Evolutionary conservation across 148 eudicot species (phyloP).

Genomic region (Chenopodium suecicum): DNA sequence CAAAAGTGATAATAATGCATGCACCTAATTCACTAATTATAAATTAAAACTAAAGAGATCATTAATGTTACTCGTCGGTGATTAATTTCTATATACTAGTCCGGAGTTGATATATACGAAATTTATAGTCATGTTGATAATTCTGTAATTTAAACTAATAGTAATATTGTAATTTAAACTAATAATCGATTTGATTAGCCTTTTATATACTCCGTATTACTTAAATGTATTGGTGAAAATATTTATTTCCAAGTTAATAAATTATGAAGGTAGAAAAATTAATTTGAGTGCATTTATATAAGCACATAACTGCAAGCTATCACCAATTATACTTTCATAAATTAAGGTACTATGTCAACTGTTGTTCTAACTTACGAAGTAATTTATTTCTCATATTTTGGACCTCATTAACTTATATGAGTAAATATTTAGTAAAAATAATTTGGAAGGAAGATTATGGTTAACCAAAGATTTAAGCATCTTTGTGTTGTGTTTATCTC

Average conservation of each 20-base stretch:
- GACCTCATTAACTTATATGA: background rate
- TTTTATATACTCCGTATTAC: no score
- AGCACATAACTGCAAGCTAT: background rate
- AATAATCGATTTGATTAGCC: no score
- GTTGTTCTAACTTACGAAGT: background rate
- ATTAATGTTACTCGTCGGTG: background rate
- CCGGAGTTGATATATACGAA: no score
- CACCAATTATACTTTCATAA: no score
- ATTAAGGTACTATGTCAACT: no score
- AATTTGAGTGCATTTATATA: background rate
- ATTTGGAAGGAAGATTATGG: background rate
- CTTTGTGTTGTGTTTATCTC: background rate
- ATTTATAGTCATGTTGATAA: no score
- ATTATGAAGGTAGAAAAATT: background rate
- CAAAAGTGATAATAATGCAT: background rate
- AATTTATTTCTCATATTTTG: background rate
- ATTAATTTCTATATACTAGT: no score
- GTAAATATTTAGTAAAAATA: no score
- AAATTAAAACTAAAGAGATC: background rate
- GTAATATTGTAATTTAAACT: no score
- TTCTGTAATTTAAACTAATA: no score
- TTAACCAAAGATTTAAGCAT: background rate
- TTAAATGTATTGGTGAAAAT: no score
- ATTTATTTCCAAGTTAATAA: no score
- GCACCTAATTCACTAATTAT: background rate